These are phyloP conservation scores for Ligustrum vulgare DNA, from an alignment of 257 asterid species.

Conservation along the genomic window DNA sequence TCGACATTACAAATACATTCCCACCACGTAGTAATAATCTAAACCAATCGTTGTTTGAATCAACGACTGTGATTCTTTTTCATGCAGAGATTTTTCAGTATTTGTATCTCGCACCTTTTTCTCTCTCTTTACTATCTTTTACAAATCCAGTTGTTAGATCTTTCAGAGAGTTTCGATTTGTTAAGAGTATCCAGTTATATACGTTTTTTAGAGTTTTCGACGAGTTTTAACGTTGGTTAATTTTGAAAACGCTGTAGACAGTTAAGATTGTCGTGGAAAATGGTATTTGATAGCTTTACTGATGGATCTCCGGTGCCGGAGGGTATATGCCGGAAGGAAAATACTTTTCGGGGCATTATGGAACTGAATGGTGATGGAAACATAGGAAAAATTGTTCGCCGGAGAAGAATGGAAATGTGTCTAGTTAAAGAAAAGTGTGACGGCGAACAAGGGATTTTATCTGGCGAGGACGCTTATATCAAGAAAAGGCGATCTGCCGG, in stretches of 20 bases:
- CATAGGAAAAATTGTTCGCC: conserved; percentile 20
- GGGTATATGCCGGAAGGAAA: background rate
- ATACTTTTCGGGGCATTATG: background rate
- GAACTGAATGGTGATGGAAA: conserved; percentile 6
- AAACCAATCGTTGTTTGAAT: conserved; percentile 11
- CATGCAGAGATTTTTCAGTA: conserved; percentile 16
- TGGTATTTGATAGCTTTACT: conserved; percentile 20
- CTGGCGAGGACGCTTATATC: background rate
- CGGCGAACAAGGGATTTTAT: background rate
- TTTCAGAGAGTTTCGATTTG: background rate
- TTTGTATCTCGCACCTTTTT: background rate
- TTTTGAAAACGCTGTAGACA: too few relatives aligned
- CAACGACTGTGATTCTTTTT: conserved; percentile 16
- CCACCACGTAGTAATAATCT: background rate
- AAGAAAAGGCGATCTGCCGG: conserved; percentile 25
- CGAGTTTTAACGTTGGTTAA: too few relatives aligned
- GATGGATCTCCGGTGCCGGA: conserved; percentile 16
- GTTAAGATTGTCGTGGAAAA: background rate
- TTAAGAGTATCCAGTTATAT: background rate
- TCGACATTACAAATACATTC: background rate
- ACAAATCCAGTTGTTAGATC: background rate
- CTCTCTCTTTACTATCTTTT: background rate
- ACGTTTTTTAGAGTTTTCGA: too few relatives aligned
- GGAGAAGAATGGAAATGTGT: conserved; percentile 30
- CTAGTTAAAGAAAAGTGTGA: conserved; percentile 9